phyloP scores from a whole-genome alignment of 371 early-diverging fungal genomes.

The Sporodiniella umbellata region DNA sequence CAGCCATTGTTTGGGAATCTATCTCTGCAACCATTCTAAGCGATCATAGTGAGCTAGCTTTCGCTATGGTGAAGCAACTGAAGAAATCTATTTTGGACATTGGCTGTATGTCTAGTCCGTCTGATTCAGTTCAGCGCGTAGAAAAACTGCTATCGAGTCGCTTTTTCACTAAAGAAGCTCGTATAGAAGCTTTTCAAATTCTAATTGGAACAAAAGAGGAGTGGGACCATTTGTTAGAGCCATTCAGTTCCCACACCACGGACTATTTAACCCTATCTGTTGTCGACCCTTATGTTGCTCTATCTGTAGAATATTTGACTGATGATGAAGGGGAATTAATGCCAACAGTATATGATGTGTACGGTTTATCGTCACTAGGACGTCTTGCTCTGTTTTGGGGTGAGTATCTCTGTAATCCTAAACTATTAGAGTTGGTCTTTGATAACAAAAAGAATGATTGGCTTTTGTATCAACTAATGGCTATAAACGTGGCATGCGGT shows the following conservation, averaged over 20 bases:
- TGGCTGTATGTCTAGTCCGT: slow-evolving; percentile 30
- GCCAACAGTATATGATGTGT: slow-evolving; percentile 45
- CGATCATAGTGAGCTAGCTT: not conserved
- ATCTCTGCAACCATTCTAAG: slow-evolving; percentile 4
- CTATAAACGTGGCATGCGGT: slow-evolving; percentile 31
- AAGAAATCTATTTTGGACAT: slow-evolving; percentile 43
- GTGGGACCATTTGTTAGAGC: slow-evolving; percentile 20
- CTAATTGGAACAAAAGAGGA: slow-evolving; percentile 21
- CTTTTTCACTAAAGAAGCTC: not conserved
- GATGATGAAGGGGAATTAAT: slow-evolving; percentile 32
- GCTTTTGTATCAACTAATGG: slow-evolving; percentile 40
- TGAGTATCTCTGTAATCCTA: slow-evolving; percentile 27
- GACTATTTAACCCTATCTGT: slow-evolving; percentile 20
- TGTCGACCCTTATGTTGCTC: slow-evolving; percentile 14
- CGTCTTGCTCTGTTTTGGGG: slow-evolving; percentile 48
- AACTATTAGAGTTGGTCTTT: not conserved
- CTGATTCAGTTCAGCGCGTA: slow-evolving; percentile 22
- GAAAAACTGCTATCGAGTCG: slow-evolving; percentile 9
- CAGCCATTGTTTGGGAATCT: slow-evolving; percentile 20
- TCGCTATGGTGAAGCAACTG: slow-evolving; percentile 30
- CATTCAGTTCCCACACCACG: slow-evolving; percentile 15
- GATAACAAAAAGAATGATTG: slow-evolving; percentile 13
- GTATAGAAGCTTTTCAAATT: not conserved
- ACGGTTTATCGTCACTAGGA: slow-evolving; percentile 55
- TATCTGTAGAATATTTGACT: slow-evolving; percentile 13